Percentiles rank a stretch among this genome's conserved stretches.
These are phyloP conservation scores for Piromyces sp. DNA, from an alignment of 192 early-diverging fungal species.

Conservation along the genomic window DNA sequence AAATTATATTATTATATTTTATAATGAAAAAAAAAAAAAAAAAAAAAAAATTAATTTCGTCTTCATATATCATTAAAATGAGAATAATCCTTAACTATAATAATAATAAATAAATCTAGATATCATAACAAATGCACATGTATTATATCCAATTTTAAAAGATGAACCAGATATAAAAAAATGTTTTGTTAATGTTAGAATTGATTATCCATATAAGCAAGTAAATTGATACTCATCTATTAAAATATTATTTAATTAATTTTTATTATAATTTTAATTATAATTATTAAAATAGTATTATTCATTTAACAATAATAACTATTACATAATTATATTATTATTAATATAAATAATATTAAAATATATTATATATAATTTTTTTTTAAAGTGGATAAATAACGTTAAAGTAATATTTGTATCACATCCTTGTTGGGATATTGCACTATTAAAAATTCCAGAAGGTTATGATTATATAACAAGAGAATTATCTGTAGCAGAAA, in stretches of 20 bases:
- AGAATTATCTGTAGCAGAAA: background rate
- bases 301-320: too few relatives aligned
- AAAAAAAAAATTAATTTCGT: too few relatives aligned
- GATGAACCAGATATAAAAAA: background rate
- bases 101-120: background rate
- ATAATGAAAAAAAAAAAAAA: too few relatives aligned
- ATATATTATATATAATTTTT: too few relatives aligned
- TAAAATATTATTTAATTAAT: too few relatives aligned
- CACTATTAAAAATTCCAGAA: background rate
- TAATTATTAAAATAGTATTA: too few relatives aligned
- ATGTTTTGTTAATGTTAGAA: background rate
- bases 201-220: background rate
- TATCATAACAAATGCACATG: background rate
- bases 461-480: background rate
- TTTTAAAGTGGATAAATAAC: background rate
- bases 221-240: too few relatives aligned
- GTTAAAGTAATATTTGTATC: background rate
- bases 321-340: too few relatives aligned
- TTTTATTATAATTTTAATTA: too few relatives aligned
- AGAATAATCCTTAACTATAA: too few relatives aligned
- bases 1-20: too few relatives aligned
- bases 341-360: background rate
- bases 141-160: background rate
- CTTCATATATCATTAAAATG: too few relatives aligned
- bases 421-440: background rate